Evolutionary conservation across 805 yeast genomes (phyloP).

Genomic region (Candida oleophila): DNA sequence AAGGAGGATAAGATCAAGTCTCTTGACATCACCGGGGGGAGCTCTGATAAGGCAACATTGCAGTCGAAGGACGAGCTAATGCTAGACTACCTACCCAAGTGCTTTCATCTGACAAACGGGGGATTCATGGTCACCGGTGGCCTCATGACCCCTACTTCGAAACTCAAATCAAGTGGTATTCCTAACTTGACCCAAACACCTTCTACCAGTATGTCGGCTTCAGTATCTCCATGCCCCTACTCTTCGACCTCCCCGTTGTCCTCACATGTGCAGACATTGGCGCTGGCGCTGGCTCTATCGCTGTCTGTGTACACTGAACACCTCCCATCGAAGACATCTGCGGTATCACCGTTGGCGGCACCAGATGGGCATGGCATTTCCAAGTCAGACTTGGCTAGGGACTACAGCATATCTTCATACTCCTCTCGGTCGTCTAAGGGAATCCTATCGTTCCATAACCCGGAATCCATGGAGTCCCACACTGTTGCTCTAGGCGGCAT

Average conservation of each 20-base stretch:
- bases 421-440: constrained; percentile 53
- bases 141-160: constrained; percentile 39
- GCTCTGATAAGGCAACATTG: constrained; percentile 18
- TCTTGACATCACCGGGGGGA: constrained; percentile 33
- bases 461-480: constrained; percentile 44
- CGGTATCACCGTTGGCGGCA: not conserved
- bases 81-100: constrained; percentile 67
- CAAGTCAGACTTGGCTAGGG: not conserved
- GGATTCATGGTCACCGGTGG: constrained; percentile 53
- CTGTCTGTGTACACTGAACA: constrained; percentile 3
- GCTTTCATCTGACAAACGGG: constrained; percentile 55
- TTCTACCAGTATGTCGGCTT: not conserved
- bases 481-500: constrained; percentile 70
- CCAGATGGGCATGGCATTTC: not conserved
- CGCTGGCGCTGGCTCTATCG: constrained; percentile 6
- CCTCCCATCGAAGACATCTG: not conserved
- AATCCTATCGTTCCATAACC: constrained; percentile 55
- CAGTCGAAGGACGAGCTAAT: constrained; percentile 39
- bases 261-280: not conserved
- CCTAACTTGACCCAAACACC: not conserved
- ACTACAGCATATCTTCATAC: not conserved
- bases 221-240: not conserved
- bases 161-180: constrained; percentile 22
- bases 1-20: constrained; percentile 51
- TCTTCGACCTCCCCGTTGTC: not conserved